Base-by-base conservation (phyloP, 495 filamentous ascomycete genomes). In the Aspergillus bridgeri region DNA sequence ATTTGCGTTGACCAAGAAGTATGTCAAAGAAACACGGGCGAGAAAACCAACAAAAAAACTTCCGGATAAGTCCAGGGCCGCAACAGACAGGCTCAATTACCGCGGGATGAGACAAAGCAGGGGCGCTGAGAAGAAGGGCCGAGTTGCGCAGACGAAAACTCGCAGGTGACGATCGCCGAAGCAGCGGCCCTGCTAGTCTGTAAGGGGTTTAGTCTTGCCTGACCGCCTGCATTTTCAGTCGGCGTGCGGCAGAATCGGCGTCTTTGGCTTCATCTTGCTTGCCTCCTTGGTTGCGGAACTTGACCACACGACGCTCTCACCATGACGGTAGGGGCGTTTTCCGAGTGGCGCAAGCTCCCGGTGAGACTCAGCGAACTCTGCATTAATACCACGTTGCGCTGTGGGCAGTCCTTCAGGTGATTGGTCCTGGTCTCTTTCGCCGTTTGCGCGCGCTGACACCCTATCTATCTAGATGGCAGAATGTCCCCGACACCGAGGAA, bases 341-440 rank as follows among this genome's bases (percentile, higher is more conserved):
- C 82, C 20, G 87, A 89, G 61, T 96, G 92, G 91, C 82, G 81
- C 47, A 91, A 89, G 74, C 79, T 96, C 54, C 89, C 92, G 42
- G 74, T 96, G 46, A 89, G 81, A 59, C 75, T 95, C 23, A 79
- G 83, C 24, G 92, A 97, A 68, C 82, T 97, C 25, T 96, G 90
- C 60, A 88, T 97, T 55, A 89, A 95, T 64, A 97, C 92, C 0
- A 95, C 91, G 0, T 76, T 97, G 17, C 86, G 91, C 51, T 96
- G 91, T 68, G 92, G 92, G 19, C 92, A 97, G 66, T 92, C 91
- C 3, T 97, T 96, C 67, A 79, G 86, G 85, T 87, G 65, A 61
- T 62, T 0, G 5, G 13, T 29, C 38, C 42, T 21, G 5, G 23
- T 27, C 24, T 21, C 42, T 15, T 23, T 7, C 22, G 18, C 17